Percentiles rank a stretch among this genome's conserved stretches.
Evolutionary conservation across 2,329 filamentous ascomycete genomes (phyloP).

Genomic region (Curvularia lunata): DNA sequence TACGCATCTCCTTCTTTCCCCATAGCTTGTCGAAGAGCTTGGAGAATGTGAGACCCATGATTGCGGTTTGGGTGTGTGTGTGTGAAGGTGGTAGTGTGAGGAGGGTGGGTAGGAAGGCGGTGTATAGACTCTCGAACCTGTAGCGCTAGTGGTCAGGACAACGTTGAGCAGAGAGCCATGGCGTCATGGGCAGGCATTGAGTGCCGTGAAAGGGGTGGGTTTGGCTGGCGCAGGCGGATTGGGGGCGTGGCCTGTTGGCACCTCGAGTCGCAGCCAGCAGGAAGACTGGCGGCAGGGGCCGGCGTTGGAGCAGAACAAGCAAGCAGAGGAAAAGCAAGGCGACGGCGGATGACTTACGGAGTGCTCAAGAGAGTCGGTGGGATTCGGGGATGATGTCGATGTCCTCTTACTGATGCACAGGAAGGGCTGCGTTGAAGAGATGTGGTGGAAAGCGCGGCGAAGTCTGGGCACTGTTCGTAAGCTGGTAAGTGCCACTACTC

Average conservation of each 20-base stretch:
- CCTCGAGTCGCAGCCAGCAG: slow-evolving; percentile 33
- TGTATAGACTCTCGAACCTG: slow-evolving; percentile 49
- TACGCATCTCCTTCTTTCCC: slow-evolving; percentile 98
- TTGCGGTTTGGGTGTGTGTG: slow-evolving; percentile 58
- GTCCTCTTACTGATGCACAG: slow-evolving; percentile 50
- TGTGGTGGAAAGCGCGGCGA: slow-evolving; percentile 37
- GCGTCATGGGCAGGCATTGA: slow-evolving; percentile 18
- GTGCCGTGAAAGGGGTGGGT: slow-evolving; percentile 12
- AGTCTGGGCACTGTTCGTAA: slow-evolving; percentile 35
- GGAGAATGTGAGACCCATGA: slow-evolving; percentile 90
- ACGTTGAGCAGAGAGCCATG: slow-evolving; percentile 23
- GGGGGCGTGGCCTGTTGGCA: slow-evolving; percentile 38
- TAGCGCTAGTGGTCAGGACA: slow-evolving; percentile 19
- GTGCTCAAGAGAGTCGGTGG: slow-evolving; percentile 46
- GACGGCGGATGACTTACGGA: slow-evolving; percentile 42
- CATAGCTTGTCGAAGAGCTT: slow-evolving; percentile 99
- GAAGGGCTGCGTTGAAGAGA: slow-evolving; percentile 49
- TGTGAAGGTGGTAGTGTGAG: slow-evolving; percentile 36
- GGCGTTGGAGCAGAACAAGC: slow-evolving; percentile 21
- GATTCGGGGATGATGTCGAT: slow-evolving; percentile 47
- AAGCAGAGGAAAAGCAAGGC: slow-evolving; percentile 20
- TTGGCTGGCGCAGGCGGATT: slow-evolving; percentile 26
- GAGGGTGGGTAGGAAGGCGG: slow-evolving; percentile 32
- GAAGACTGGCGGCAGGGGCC: slow-evolving; percentile 19
- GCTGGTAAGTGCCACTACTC: slow-evolving; percentile 29